A percentile compares a stretch with the other conserved stretches of the same genome.
phyloP scores from a whole-genome alignment of 305 asterid species.

The Fraxinus xanthoxyloides region DNA sequence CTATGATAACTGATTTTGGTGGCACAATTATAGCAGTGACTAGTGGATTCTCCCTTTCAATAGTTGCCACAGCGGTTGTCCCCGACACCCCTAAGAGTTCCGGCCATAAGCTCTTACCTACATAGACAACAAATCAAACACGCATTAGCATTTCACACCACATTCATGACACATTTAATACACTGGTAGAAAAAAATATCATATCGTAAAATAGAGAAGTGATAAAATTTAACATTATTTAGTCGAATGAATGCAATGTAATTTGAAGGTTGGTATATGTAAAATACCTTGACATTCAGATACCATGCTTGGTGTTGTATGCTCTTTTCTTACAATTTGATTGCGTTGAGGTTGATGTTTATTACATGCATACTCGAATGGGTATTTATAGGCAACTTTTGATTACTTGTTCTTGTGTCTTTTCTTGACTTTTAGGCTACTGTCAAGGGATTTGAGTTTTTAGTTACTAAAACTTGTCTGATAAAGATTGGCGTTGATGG shows the following conservation, averaged over 20 bases:
- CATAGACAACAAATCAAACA: background rate
- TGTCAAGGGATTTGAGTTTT: background rate
- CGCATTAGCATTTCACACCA: background rate
- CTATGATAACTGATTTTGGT: background rate
- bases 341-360: background rate
- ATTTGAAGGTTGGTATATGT: background rate
- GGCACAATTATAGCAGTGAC: slow-evolving; percentile 11
- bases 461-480: background rate
- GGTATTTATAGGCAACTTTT: background rate
- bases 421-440: background rate
- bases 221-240: background rate
- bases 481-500: background rate
- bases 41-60: slow-evolving; percentile 18
- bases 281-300: background rate
- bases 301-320: background rate
- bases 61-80: background rate
- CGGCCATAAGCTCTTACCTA: slow-evolving; percentile 23
- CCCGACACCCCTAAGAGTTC: slow-evolving; percentile 6
- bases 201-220: background rate
- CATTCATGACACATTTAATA: background rate
- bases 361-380: background rate
- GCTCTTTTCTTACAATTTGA: background rate
- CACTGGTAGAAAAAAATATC: background rate
- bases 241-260: background rate
- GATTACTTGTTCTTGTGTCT: background rate